Evolutionary conservation across 805 yeast species (phyloP).

Genomic region (Helenozyma rhizophorensis): DNA sequence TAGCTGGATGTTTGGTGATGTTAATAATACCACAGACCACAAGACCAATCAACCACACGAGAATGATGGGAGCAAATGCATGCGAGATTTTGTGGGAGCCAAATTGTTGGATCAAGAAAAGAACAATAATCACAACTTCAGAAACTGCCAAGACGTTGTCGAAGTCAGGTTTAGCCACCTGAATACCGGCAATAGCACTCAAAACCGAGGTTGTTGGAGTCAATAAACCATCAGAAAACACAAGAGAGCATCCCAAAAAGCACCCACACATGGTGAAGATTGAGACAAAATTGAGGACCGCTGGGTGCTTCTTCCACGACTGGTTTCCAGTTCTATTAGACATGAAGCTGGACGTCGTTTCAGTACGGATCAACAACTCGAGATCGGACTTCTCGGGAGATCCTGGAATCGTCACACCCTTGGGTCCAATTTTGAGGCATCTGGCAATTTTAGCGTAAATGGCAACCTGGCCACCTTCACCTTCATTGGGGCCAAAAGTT

Average conservation of each 20-base stretch:
- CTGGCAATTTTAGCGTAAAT: constrained; percentile 55
- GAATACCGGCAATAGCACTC: constrained; percentile 54
- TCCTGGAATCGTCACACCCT: constrained; percentile 42
- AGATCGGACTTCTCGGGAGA: constrained; percentile 26
- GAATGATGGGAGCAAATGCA: constrained; percentile 51
- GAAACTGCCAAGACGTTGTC: constrained; percentile 45
- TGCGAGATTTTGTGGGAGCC: constrained; percentile 49
- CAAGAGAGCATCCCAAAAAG: constrained; percentile 53
- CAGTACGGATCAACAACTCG: constrained; percentile 31
- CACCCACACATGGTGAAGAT: constrained; percentile 34
- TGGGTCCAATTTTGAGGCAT: constrained; percentile 42
- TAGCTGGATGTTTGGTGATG: constrained; percentile 39
- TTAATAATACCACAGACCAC: constrained; percentile 44
- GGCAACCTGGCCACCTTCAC: constrained; percentile 66
- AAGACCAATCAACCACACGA: constrained; percentile 47
- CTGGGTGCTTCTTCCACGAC: constrained; percentile 18
- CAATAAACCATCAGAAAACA: constrained; percentile 55
- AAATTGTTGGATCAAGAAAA: constrained; percentile 44
- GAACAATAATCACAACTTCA: constrained; percentile 40
- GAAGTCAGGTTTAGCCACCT: constrained; percentile 47
- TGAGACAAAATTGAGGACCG: constrained; percentile 26
- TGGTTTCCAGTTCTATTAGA: constrained; percentile 15
- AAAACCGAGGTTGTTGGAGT: constrained; percentile 63
- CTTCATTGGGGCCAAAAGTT: constrained; percentile 49
- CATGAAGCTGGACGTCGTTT: constrained; percentile 28